Percentiles rank a stretch among this genome's conserved stretches.
Conservation (phyloP, 1,284 basidiomycete species). For the Malassezia japonica region DNA sequence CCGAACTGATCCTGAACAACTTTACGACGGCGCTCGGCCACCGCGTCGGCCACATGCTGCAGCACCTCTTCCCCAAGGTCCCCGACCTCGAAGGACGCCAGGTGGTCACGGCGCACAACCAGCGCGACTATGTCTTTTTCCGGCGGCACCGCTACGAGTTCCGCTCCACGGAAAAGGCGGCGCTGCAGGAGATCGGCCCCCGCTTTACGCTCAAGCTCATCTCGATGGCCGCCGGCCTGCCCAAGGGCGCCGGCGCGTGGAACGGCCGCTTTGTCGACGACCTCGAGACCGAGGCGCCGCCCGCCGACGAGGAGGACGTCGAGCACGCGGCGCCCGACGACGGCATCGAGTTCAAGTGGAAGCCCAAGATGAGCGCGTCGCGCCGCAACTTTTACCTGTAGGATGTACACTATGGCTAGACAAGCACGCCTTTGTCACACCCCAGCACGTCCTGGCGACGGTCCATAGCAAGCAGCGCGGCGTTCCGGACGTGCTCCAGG, state of each 20-base stretch:
- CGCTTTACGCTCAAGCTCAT: conserved; percentile 89
- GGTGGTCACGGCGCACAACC: conserved; percentile 93
- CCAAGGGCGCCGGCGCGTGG: conserved; percentile 54
- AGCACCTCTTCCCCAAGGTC: conserved; percentile 85
- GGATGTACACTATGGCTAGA: background rate
- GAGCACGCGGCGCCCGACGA: conserved; percentile 26
- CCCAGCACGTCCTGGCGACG: conserved; percentile 14
- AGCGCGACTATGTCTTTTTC: conserved; percentile 97
- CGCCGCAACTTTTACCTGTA: conserved; percentile 36
- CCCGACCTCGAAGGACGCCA: conserved; percentile 94
- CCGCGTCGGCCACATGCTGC: conserved; percentile 83
- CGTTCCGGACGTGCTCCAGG: conserved; percentile 35
- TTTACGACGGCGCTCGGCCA: conserved; percentile 91
- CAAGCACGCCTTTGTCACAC: background rate
- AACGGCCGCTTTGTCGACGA: conserved; percentile 55
- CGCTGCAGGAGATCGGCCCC: conserved; percentile 94
- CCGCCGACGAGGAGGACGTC: background rate
- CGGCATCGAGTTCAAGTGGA: conserved; percentile 42
- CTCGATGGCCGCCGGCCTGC: conserved; percentile 78
- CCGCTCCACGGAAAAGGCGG: conserved; percentile 66
- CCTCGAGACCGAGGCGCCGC: conserved; percentile 24
- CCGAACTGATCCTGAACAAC: conserved; percentile 89
- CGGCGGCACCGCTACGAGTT: conserved; percentile 91
- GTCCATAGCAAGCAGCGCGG: conserved; percentile 20
- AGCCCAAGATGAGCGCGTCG: conserved; percentile 40